Base-by-base conservation (phyloP, 2,329 filamentous ascomycete genomes). In the Cercospora sp. region DNA sequence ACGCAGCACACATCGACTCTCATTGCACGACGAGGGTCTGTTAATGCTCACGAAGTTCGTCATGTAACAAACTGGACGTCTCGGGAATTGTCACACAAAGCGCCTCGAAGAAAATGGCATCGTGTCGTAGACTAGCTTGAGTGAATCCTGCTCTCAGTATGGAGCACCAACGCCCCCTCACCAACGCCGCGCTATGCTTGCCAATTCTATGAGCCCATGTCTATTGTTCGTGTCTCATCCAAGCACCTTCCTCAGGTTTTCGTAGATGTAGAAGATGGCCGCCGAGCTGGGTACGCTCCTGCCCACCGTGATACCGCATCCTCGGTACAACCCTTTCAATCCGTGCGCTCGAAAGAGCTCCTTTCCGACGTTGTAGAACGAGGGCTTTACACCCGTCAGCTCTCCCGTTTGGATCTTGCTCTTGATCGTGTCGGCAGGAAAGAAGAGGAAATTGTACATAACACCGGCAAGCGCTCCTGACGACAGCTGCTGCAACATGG, bases 401-500 rank as follows among this genome's bases (percentile, higher is more conserved):
- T 93, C 90, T 63, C 91, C 87, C 0, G 95, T 99, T 82, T 99
- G 95, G 90, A 99, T 97, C 59, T 94, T 89, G 18, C 92, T 96
- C 82, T 99, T 99, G 83, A 99, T 91, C 0, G 95, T 99, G 79
- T 99, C 95, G 61, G 95, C 95, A 0, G 95, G 95, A 79, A 95
- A 99, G 84, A 98, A 97, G 24, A 97, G 82, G 78, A 98, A 98
- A 79, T 99, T 99, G 82, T 99, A 99, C 40, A 89, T 90, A 82
- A 97, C 91, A 63, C 95, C 95, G 3, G 94, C 95, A 7, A 89
- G 88, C 2, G 94, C 94, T 51, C 94, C 94, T 1, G 94, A 92
- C 21, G 92, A 78, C 77, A 96, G 92, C 79, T 97, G 93, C 81
- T 97, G 93, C 85, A 91, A 91, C 5, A 97, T 80, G 5, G 92